phyloP scores from a whole-genome alignment of 78 protist species.

The Dictyostelium citrinum region DNA sequence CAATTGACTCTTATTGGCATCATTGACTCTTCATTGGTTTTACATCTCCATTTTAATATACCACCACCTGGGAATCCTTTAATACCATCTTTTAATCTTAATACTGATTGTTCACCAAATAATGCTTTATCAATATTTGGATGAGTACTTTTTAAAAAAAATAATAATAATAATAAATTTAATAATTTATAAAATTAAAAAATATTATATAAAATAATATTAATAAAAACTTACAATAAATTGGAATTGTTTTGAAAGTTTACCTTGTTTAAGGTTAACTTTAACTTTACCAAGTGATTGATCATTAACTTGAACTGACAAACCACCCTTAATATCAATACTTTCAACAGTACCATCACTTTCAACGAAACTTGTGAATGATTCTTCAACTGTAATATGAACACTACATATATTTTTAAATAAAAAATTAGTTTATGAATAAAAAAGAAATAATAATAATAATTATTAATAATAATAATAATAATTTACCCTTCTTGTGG shows the following conservation, averaged over 20 bases:
- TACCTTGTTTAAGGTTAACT: not conserved
- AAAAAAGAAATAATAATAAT: no score
- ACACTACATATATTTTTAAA: slow-evolving; percentile 9
- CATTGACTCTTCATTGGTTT: slow-evolving; percentile 36
- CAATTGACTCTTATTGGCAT: slow-evolving; percentile 56
- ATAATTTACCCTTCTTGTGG: slow-evolving; percentile 30
- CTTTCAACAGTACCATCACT: slow-evolving; percentile 71
- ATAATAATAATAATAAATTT: no score
- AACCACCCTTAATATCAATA: slow-evolving; percentile 79
- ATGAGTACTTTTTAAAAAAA: slow-evolving; percentile 35
- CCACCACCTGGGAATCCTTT: slow-evolving; percentile 61
- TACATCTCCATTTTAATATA: slow-evolving; percentile 76
- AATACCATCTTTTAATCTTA: slow-evolving; percentile 19
- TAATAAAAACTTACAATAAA: slow-evolving; percentile 55
- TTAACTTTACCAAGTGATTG: slow-evolving; percentile 21
- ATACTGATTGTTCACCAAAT: not conserved
- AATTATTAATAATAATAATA: not conserved
- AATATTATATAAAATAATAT: not conserved
- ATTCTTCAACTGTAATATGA: slow-evolving; percentile 58
- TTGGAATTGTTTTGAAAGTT: slow-evolving; percentile 37
- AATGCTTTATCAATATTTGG: slow-evolving; percentile 65
- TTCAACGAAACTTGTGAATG: not conserved
- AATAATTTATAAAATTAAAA: not conserved
- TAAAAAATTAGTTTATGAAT: not conserved
- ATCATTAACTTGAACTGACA: slow-evolving; percentile 45